Evolutionary conservation across 2,329 filamentous ascomycete species (phyloP).

Genomic region (Monosporascus sp.): DNA sequence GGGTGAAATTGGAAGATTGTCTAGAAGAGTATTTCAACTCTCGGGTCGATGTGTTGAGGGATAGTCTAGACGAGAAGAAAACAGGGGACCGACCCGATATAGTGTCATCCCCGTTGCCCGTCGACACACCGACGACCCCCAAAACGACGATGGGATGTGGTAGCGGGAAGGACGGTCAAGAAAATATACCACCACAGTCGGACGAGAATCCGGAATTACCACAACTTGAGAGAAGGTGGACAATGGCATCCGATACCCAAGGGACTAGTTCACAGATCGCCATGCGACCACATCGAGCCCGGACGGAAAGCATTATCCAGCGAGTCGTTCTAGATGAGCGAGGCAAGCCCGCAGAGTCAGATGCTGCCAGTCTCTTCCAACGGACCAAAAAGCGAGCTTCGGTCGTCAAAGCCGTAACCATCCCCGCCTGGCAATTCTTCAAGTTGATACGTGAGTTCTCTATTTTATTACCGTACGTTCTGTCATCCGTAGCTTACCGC

Average conservation of each 20-base stretch:
- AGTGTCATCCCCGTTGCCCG: slow-evolving; percentile 24
- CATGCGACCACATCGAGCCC: slow-evolving; percentile 25
- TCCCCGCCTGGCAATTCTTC: slow-evolving; percentile 98
- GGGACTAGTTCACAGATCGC: slow-evolving; percentile 8
- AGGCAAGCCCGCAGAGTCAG: slow-evolving; percentile 36
- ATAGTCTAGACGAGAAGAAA: slow-evolving; percentile 50
- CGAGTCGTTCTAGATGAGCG: slow-evolving; percentile 50
- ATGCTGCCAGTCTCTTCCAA: slow-evolving; percentile 36
- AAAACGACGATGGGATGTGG: slow-evolving; percentile 30
- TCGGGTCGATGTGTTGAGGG: slow-evolving; percentile 78
- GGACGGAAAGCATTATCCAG: slow-evolving; percentile 56
- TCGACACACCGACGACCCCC: slow-evolving; percentile 15
- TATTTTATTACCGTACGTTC: neutral
- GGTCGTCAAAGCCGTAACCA: slow-evolving; percentile 75
- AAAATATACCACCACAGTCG: slow-evolving; percentile 12
- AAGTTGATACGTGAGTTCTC: slow-evolving; percentile 71
- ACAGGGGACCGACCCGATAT: slow-evolving; percentile 27
- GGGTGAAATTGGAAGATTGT: slow-evolving; percentile 81
- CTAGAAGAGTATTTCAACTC: slow-evolving; percentile 95
- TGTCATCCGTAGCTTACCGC: slow-evolving; percentile 27
- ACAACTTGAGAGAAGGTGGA: slow-evolving; percentile 31
- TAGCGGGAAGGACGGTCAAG: slow-evolving; percentile 15
- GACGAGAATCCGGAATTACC: slow-evolving; percentile 12
- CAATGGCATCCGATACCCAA: slow-evolving; percentile 11
- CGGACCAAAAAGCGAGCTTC: slow-evolving; percentile 42